Evolutionary conservation across 2,329 filamentous ascomycete species (phyloP), one percentile per base, ranked within the genome.

Genomic region (Aspergillus melleus): DNA sequence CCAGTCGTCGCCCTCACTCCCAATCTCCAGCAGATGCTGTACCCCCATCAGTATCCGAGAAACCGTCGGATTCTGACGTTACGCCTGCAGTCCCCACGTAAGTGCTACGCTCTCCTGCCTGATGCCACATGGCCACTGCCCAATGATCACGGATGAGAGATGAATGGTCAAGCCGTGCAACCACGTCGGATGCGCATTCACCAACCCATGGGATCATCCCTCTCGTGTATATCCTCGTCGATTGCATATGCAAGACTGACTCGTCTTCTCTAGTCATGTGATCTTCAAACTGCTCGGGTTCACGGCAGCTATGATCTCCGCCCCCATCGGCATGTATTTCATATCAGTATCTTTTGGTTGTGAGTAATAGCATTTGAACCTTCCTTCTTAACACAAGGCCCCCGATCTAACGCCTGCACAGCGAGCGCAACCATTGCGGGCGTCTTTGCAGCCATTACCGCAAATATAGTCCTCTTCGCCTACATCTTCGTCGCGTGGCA

Each of bases 401-500:
- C 46, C 24, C 2, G 36, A 29, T 36, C n/a, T 50, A 26, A 24
- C 30, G 19, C 12, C 16, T 12, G n/a, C 32, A 20, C n/a, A 96
- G 94, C 92, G 66, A 96, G 96, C 76, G 85, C 92, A 14, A 96
- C 93, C 1, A 94, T 88, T 68, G 92, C 93, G 3, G 95, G 93
- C 14, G 92, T 87, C 0, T 81, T 90, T 36, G 95, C 95, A 1
- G 95, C 95, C 20, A 79, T 98, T 54, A 87, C 96, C 74, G 95
- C 95, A 12, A 99, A 99, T 69, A 85, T 96, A 1, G 92, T 99
- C 3, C 80, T 99, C 54, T 85, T 98, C 59, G 87, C 84, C n/a
- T 99, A 98, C 76, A 86, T 98, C 49, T 80, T 97, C 58, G 91
- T 96, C 20, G 95, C 95, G 4, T 93, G 96, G 85, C 88, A 84